A percentile compares a stretch with the other conserved stretches of the same genome.
Evolutionary conservation across 768 basidiomycete species (phyloP).

Genomic region (Lyophyllum decastes): DNA sequence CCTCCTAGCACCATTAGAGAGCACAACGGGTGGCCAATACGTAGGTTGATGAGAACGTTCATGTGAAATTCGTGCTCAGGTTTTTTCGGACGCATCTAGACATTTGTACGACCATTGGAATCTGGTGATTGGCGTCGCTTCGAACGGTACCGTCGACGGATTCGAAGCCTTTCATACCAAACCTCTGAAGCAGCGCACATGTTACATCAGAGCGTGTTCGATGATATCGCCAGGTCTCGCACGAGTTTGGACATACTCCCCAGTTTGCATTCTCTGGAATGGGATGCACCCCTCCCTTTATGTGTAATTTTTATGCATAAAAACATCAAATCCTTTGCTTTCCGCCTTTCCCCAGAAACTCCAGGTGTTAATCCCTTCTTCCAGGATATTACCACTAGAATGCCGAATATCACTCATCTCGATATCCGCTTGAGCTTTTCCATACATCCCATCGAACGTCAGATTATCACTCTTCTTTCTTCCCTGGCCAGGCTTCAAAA

Average conservation of each 20-base stretch:
- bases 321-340: slow-evolving; percentile 40
- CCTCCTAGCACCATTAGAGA: slow-evolving; percentile 47
- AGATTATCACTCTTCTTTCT: not conserved
- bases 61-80: not conserved
- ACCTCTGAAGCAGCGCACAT: slow-evolving; percentile 15
- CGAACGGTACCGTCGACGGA: slow-evolving; percentile 52
- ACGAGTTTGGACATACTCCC: slow-evolving; percentile 55
- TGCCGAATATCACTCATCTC: slow-evolving; percentile 50
- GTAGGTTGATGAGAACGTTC: slow-evolving; percentile 9
- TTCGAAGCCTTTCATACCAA: slow-evolving; percentile 38
- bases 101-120: slow-evolving; percentile 41
- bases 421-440: slow-evolving; percentile 46
- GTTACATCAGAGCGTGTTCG: slow-evolving; percentile 41
- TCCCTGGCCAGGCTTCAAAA: slow-evolving; percentile 44
- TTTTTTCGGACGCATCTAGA: slow-evolving; percentile 25
- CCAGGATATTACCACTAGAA: slow-evolving; percentile 44
- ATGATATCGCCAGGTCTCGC: slow-evolving; percentile 59
- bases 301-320: slow-evolving; percentile 60
- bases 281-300: slow-evolving; percentile 35
- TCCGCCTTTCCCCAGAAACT: slow-evolving; percentile 24
- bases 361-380: slow-evolving; percentile 25
- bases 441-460: slow-evolving; percentile 38
- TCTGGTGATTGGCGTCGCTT: slow-evolving; percentile 57
- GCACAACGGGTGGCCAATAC: slow-evolving; percentile 22
- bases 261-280: slow-evolving; percentile 51